phyloP scores from a whole-genome alignment of 768 basidiomycete species.

The Boletus pseudo-olivaceus region DNA sequence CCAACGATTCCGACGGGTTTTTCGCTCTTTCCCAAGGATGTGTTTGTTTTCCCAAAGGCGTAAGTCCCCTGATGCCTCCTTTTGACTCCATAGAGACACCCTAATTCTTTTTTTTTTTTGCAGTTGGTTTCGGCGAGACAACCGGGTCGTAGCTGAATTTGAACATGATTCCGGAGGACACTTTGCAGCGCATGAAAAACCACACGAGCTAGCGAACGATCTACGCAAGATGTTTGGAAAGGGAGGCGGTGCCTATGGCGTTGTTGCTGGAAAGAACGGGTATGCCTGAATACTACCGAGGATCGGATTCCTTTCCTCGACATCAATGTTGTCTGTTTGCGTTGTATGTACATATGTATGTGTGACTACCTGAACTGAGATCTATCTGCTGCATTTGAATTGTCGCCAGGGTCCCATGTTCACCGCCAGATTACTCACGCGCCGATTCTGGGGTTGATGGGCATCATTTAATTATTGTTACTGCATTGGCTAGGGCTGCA shows the following conservation, averaged over 20 bases:
- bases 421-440: no score
- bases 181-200: conserved; percentile 54
- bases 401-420: background rate
- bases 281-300: conserved; percentile 24
- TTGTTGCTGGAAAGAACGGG: conserved; percentile 44
- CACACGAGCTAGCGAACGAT: conserved; percentile 46
- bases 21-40: conserved; percentile 52
- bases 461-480: no score
- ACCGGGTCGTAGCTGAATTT: conserved; percentile 46
- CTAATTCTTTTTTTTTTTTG: background rate
- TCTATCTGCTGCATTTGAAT: background rate
- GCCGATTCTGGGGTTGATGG: background rate
- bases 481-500: no score
- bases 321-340: background rate
- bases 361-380: background rate
- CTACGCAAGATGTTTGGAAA: conserved; percentile 56
- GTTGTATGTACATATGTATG: background rate
- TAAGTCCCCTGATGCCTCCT: conserved; percentile 19
- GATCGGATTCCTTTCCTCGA: background rate
- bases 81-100: background rate
- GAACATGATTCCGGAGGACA: conserved; percentile 53
- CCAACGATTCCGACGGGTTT: conserved; percentile 43
- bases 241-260: conserved; percentile 46
- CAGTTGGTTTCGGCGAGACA: conserved; percentile 42
- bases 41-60: conserved; percentile 35